phyloP scores from a whole-genome alignment of 83 land plant species.

The Diphasiastrum complanatum region DNA sequence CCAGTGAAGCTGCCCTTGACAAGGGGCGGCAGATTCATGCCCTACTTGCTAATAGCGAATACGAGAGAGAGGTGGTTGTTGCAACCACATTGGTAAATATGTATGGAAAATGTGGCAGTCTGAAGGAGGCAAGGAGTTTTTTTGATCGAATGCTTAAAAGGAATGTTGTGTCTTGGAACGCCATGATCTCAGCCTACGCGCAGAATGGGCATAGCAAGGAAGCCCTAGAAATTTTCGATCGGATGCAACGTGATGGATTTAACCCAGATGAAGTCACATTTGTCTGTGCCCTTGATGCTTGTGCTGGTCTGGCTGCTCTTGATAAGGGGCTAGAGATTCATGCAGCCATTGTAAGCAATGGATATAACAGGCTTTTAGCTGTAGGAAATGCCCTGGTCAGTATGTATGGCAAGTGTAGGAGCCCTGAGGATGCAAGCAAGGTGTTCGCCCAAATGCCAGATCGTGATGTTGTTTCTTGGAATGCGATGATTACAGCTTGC shows the following conservation, averaged over 20 bases:
- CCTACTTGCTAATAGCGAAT: neutral
- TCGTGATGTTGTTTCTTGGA: too few species aligned
- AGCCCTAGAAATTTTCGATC: neutral
- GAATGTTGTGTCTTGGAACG: conserved; percentile 3
- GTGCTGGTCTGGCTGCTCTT: neutral
- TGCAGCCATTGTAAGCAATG: neutral
- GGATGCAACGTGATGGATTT: neutral
- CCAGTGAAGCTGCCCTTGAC: neutral
- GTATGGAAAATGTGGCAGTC: conserved; percentile 4
- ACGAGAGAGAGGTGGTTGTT: neutral
- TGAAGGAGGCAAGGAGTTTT: neutral
- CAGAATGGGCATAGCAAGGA: neutral
- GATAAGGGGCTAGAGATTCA: neutral
- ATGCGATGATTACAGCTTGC: too few species aligned
- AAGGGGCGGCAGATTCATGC: neutral
- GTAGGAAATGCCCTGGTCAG: too few species aligned
- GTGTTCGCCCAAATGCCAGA: too few species aligned
- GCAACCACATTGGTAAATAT: neutral
- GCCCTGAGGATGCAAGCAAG: too few species aligned
- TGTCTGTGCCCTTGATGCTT: neutral
- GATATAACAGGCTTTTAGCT: too few species aligned
- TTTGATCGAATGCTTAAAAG: neutral
- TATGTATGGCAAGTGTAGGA: too few species aligned
- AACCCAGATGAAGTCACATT: neutral
- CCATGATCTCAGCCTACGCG: conserved; percentile 1